Evolutionary conservation across 23 red algal species (phyloP).

Genomic region (Porphyridium purpureum): DNA sequence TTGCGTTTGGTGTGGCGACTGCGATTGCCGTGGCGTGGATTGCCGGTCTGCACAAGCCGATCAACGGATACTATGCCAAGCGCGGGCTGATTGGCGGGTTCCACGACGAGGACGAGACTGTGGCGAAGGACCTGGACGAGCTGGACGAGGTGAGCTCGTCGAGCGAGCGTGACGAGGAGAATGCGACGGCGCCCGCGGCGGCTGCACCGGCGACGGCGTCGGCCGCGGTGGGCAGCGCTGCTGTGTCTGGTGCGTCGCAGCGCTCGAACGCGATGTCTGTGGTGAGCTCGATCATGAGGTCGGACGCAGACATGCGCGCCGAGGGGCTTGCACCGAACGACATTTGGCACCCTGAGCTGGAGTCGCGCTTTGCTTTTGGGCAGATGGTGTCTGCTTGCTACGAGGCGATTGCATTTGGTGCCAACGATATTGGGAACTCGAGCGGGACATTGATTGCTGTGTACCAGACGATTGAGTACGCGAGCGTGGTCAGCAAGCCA

Average conservation of each 20-base stretch:
- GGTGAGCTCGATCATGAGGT: neutral
- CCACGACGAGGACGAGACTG: neutral
- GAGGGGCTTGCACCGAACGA: neutral
- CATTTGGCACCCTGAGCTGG: neutral
- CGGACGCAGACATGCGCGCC: neutral
- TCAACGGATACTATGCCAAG: neutral
- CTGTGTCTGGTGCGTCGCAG: neutral
- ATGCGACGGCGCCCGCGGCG: neutral
- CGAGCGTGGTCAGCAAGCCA: neutral
- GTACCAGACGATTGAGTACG: neutral
- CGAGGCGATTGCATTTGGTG: neutral
- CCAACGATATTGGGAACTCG: neutral
- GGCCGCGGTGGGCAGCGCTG: neutral
- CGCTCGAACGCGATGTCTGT: neutral
- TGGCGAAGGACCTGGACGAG: neutral
- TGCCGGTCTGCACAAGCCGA: neutral
- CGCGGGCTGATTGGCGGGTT: neutral
- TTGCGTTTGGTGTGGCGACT: neutral
- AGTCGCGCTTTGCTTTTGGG: neutral
- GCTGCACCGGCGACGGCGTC: neutral
- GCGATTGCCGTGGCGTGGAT: neutral
- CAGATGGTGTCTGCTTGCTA: neutral
- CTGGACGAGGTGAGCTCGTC: neutral
- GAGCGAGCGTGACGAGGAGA: neutral
- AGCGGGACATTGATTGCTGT: neutral